Evolutionary conservation across 371 early-diverging fungal genomes (phyloP).

Genomic region (Mortierella sp.): DNA sequence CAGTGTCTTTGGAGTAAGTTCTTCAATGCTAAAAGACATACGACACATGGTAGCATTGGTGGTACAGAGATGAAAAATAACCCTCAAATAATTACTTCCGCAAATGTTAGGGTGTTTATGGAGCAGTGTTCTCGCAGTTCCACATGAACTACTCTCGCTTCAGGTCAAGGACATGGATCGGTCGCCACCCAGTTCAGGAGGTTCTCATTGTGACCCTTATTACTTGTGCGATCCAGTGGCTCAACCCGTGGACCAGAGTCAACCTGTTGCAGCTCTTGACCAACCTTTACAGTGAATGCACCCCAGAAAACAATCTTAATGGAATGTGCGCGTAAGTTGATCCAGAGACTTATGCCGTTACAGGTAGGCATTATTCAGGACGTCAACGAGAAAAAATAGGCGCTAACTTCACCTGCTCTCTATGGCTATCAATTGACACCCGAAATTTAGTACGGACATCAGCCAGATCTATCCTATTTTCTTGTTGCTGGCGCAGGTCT

Average conservation of each 20-base stretch:
- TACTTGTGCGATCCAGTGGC: constrained; percentile 80
- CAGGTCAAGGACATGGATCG: constrained; percentile 68
- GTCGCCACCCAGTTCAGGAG: constrained; percentile 75
- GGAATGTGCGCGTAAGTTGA: constrained; percentile 75
- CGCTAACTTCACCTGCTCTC: no score
- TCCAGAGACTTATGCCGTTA: background rate
- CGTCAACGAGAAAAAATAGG: no score
- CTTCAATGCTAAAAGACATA: no score
- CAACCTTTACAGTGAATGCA: constrained; percentile 89
- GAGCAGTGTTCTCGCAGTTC: constrained; percentile 82
- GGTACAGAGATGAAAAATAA: background rate
- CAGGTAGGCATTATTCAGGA: no score
- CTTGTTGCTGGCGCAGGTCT: constrained; percentile 75
- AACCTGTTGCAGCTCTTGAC: constrained; percentile 83
- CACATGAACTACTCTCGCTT: constrained; percentile 77
- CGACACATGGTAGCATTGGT: constrained; percentile 31
- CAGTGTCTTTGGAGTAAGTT: constrained; percentile 59
- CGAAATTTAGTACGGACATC: constrained; percentile 60
- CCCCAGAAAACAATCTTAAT: constrained; percentile 63
- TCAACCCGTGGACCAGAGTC: constrained; percentile 80
- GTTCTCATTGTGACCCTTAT: constrained; percentile 78
- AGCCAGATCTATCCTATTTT: constrained; percentile 69
- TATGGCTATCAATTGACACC: constrained; percentile 7
- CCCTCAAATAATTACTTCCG: constrained; percentile 24
- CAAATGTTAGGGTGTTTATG: constrained; percentile 84